Evolutionary conservation across 2,329 filamentous ascomycete genomes (phyloP), one percentile per base, ranked within the genome.

Genomic region (Penicillium sp.): DNA sequence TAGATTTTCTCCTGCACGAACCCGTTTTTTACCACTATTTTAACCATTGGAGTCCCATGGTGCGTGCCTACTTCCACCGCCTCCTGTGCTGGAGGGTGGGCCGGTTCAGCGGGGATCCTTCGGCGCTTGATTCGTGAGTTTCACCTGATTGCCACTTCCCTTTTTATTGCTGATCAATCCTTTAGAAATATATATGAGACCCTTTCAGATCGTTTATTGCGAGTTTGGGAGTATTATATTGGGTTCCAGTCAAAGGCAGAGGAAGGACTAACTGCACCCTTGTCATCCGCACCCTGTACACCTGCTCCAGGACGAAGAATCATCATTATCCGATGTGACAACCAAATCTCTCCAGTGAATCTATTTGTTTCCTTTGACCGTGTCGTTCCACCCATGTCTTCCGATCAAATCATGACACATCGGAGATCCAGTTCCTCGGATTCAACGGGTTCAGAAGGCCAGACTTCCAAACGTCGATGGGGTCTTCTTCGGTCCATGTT

Each of bases 31-130:
- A 90, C 68, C 86, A 85, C 59, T 87, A 91, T 59, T 97, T 96
- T 76, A 93, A 90, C 69, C 91, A 96, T 68, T 96, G 93, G 92
- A 96, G 91, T 68, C 91, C 93, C 0, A 96, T 96, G 93, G 91
- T 96, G 22, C 85, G 93, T 59, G 89, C 91, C 14, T 97, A 96
- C 73, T 97, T 89, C 71, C 95, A 96, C 84, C 90, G 93, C 47
- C 78, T 97, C 49, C 76, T 96, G 22, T 96, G 91, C 75, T 97
- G 93, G 93, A 86, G 92, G 58, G 80, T 97, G 48, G 93, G 90
- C 62, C 84, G 93, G 61, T 90, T 89, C 68, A 84, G 87, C 52
- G 90, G 88, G 16, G 84, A 82, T 47, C 80, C 85, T 22, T 84
- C 85, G 45, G 82, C 86, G 27, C 72, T 85, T 42, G 90, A 95